These are phyloP conservation scores for Conringia planisiliqua DNA, from an alignment of 345 rosid genomes.

Conservation along the genomic window DNA sequence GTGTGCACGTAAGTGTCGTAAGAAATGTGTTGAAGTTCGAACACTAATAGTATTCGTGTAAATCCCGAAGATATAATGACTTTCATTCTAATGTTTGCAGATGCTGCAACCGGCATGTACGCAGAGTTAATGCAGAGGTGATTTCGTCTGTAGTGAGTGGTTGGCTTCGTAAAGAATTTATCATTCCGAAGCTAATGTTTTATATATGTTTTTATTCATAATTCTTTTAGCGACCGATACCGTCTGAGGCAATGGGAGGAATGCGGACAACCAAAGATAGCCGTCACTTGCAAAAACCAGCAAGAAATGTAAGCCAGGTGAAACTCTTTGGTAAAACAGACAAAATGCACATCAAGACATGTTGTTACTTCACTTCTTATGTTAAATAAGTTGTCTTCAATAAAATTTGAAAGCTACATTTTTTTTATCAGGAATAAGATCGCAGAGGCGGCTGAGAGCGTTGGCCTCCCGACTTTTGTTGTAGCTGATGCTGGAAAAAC, in stretches of 20 bases:
- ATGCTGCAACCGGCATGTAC: constrained; percentile 91
- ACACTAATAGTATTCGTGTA: not conserved
- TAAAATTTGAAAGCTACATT: constrained; percentile 1
- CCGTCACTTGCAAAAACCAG: constrained; percentile 75
- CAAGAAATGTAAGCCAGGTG: constrained; percentile 82
- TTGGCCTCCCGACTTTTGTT: constrained; percentile 84
- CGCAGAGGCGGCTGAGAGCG: constrained; percentile 70
- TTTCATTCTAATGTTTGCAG: constrained; percentile 37
- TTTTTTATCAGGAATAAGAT: constrained; percentile 55
- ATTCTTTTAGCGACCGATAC: constrained; percentile 52
- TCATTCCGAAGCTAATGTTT: constrained; percentile 1
- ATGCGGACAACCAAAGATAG: constrained; percentile 87
- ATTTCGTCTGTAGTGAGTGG: not conserved
- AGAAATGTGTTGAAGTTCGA: not conserved
- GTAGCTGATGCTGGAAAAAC: constrained; percentile 98
- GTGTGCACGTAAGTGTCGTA: constrained; percentile 72
- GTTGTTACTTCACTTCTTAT: not conserved
- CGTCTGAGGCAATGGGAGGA: constrained; percentile 82
- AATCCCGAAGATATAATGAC: not conserved
- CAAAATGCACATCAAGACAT: constrained; percentile 4
- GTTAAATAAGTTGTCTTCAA: not conserved
- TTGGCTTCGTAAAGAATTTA: not conserved
- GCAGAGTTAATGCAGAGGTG: constrained; percentile 80
- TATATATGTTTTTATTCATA: not conserved
- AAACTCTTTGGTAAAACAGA: constrained; percentile 20